Evolutionary conservation across 805 yeast genomes (phyloP), one percentile per base, ranked within the genome.

Genomic region (Suhomyces kilbournensis): DNA sequence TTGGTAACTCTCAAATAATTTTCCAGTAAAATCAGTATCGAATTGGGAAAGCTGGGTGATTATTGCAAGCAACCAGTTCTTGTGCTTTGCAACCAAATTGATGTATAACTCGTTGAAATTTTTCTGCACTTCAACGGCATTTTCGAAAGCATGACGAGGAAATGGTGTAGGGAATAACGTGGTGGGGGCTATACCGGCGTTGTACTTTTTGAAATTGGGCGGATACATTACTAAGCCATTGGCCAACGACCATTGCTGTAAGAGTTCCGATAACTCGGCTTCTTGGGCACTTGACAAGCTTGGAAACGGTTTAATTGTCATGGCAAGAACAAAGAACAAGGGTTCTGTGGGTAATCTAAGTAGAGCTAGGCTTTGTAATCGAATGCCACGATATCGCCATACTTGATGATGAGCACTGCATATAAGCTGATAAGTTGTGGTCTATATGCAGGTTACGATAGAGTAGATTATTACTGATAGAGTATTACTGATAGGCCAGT

Each of bases 91-190:
- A 39, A 88, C 84, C 42, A 92, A 82, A 28, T 78, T 78, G 20
- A 85, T 85, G 66, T 94, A 94, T 39, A 94, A 69, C 59, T 82
- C 79, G 64, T 92, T 90, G 76, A 84, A 94, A 5, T 71, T 62
- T 40, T 74, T 68, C 65, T 92, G 96, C 10, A 91, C 84, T 3
- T 68, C 69, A 23, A 82, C 62, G 2, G 97, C 96, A 55, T 78
- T 75, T 8, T 81, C 76, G 66, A 89, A 93, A 50, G 87, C 83
- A 1, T 63, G 49, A 51, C 71, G 76, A 3, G 97, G 93, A 57
- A 91, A 84, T 6, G 97, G 96, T 0, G 97, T 88, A 4, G 99
- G 99, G 63, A 77, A 90, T 26, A 93, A 62, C 1, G 99, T 94
- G 8, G 90, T 84, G 38, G 99, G 99, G 1, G 97, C 97, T 48